Conservation (phyloP, 768 basidiomycete genomes). For the Holtermanniella nyarrowii region DNA sequence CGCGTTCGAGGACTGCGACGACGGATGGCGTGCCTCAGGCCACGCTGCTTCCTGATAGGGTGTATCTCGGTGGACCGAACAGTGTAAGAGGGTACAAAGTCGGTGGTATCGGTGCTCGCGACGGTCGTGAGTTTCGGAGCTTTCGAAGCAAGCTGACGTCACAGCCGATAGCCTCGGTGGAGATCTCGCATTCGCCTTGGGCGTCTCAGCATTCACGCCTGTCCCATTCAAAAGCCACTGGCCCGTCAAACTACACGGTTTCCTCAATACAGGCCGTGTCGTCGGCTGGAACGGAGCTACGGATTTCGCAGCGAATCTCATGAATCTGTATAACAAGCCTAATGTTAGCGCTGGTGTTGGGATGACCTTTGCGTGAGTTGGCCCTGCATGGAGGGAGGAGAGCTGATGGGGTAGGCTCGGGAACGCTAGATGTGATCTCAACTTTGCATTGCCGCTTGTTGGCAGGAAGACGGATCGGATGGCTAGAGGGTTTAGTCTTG, state of each 20-base stretch:
- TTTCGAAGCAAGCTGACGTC: too few species aligned
- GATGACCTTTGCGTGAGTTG: constrained; percentile 26
- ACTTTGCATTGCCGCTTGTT: constrained; percentile 36
- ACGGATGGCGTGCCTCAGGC: constrained; percentile 4
- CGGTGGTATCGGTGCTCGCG: constrained; percentile 31
- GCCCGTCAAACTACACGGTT: constrained; percentile 33
- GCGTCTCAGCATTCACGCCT: constrained; percentile 30
- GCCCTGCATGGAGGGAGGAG: background rate
- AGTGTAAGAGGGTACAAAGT: constrained; percentile 52
- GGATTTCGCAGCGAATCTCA: constrained; percentile 29
- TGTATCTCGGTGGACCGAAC: constrained; percentile 85
- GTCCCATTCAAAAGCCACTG: constrained; percentile 34
- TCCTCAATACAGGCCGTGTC: constrained; percentile 36
- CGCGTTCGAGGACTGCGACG: constrained; percentile 38
- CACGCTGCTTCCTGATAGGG: constrained; percentile 53
- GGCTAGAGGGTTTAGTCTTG: constrained; percentile 36
- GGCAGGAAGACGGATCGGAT: constrained; percentile 33
- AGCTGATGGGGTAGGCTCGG: constrained; percentile 20
- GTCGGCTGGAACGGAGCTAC: constrained; percentile 31
- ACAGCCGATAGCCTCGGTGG: constrained; percentile 38
- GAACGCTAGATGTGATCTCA: constrained; percentile 35
- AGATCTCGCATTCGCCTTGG: constrained; percentile 34
- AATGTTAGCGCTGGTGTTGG: constrained; percentile 36
- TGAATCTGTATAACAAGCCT: constrained; percentile 26
- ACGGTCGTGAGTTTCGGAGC: constrained; percentile 18